Conservation (phyloP, 176 grass and related monocot genomes). For the Bonia amplexicaulis region DNA sequence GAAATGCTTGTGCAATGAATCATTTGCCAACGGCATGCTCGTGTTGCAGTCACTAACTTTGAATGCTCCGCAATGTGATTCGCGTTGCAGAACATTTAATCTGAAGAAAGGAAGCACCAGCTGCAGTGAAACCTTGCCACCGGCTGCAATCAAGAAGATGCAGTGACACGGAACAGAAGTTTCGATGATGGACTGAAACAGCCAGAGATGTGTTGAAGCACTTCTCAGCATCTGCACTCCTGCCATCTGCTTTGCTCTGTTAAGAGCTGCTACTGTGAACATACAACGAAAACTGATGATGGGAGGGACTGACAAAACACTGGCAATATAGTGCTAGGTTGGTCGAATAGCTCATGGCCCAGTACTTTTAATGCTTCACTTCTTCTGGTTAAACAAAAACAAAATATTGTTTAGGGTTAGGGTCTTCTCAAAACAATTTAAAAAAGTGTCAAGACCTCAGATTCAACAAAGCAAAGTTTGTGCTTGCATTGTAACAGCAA, state of each 20-base stretch:
- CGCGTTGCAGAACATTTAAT: background rate
- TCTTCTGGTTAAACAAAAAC: conserved; percentile 1
- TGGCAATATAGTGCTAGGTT: conserved; percentile 18
- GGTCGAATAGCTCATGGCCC: conserved; percentile 13
- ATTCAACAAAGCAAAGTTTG: conserved; percentile 9
- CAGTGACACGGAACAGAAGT: conserved; percentile 19
- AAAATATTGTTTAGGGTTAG: conserved; percentile 6
- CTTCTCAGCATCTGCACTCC: background rate
- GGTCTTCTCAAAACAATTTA: background rate
- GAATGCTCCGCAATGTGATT: background rate
- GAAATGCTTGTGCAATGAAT: conserved; percentile 38
- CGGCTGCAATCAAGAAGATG: conserved; percentile 12
- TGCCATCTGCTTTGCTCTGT: conserved; percentile 25
- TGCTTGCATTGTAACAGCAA: background rate
- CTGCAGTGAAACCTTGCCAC: background rate
- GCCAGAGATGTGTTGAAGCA: background rate
- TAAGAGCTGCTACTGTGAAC: background rate
- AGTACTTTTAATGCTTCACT: background rate
- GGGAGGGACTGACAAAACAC: conserved; percentile 5
- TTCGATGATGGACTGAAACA: conserved; percentile 7
- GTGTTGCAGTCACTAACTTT: background rate
- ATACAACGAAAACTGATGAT: background rate
- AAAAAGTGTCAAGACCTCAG: background rate
- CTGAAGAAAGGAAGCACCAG: conserved; percentile 5
- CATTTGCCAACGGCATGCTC: background rate